Conservation (phyloP, 192 early-diverging fungal genomes). For the Paraglomus occultum region DNA sequence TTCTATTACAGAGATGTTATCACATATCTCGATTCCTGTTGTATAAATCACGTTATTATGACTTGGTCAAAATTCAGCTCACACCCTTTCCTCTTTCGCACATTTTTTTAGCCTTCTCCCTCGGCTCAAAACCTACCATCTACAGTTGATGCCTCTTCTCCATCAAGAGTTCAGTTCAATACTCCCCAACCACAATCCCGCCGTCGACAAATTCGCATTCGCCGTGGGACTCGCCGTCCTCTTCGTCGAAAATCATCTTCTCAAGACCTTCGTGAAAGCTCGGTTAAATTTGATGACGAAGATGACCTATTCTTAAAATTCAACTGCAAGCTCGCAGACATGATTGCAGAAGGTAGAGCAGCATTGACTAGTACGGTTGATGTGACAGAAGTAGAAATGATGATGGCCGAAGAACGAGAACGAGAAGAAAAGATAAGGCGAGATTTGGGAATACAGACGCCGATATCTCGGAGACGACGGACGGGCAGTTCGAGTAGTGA, state of each 20-base stretch:
- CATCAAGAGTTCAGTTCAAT: too few species aligned
- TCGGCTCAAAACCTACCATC: too few species aligned
- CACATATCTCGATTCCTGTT: too few species aligned
- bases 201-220: constrained; percentile 17
- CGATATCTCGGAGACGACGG: not conserved
- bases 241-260: constrained; percentile 13
- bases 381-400: constrained; percentile 27
- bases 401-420: constrained; percentile 24
- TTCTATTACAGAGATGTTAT: too few species aligned
- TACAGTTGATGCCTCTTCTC: too few species aligned
- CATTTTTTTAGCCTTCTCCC: too few species aligned
- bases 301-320: constrained; percentile 11
- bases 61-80: too few species aligned
- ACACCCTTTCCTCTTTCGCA: too few species aligned
- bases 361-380: constrained; percentile 25
- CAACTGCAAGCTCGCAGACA: constrained; percentile 21
- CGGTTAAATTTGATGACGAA: not conserved
- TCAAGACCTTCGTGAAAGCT: not conserved
- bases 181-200: not conserved
- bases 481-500: not conserved
- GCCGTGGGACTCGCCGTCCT: not conserved
- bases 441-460: constrained; percentile 20
- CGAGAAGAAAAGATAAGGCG: constrained; percentile 22
- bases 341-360: constrained; percentile 23
- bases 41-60: too few species aligned